Percentiles rank a stretch among this genome's conserved stretches.
Evolutionary conservation across 225 moss, liverwort and hornwort genomes (phyloP).

Genomic region (Polytrichum commune): DNA sequence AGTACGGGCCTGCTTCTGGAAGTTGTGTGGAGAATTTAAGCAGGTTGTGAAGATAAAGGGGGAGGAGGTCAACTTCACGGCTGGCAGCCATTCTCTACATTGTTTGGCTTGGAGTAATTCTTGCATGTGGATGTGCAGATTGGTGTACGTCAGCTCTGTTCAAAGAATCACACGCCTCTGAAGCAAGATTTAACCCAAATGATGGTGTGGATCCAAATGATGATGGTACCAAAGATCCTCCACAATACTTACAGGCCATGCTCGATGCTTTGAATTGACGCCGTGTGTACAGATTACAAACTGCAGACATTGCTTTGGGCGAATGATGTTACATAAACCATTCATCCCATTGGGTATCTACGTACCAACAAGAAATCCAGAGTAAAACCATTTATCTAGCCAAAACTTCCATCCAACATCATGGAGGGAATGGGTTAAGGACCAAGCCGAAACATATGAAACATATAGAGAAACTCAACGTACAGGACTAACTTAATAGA

Average conservation of each 20-base stretch:
- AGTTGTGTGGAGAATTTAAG: too few species aligned
- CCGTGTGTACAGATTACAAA: background rate
- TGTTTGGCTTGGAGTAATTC: background rate
- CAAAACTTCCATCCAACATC: too few species aligned
- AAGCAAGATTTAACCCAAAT: slow-evolving; percentile 13
- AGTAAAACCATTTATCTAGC: too few species aligned
- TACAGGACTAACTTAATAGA: background rate
- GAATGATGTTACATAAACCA: background rate
- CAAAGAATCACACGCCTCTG: slow-evolving; percentile 30
- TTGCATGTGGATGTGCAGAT: slow-evolving; percentile 24
- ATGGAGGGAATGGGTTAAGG: too few species aligned
- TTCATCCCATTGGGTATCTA: too few species aligned
- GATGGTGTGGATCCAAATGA: slow-evolving; percentile 14
- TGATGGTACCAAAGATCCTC: slow-evolving; percentile 32
- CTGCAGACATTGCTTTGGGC: background rate
- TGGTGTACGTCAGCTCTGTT: slow-evolving; percentile 48
- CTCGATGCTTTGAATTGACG: slow-evolving; percentile 11
- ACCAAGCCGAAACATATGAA: too few species aligned
- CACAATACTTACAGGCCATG: slow-evolving; percentile 21
- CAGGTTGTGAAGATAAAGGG: too few species aligned
- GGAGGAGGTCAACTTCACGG: too few species aligned
- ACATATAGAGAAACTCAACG: background rate
- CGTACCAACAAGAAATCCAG: too few species aligned
- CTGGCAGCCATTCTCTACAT: background rate
- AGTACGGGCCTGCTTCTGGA: too few species aligned